Base-by-base conservation (phyloP, 2,329 filamentous ascomycete genomes). In the Curvularia lunata region DNA sequence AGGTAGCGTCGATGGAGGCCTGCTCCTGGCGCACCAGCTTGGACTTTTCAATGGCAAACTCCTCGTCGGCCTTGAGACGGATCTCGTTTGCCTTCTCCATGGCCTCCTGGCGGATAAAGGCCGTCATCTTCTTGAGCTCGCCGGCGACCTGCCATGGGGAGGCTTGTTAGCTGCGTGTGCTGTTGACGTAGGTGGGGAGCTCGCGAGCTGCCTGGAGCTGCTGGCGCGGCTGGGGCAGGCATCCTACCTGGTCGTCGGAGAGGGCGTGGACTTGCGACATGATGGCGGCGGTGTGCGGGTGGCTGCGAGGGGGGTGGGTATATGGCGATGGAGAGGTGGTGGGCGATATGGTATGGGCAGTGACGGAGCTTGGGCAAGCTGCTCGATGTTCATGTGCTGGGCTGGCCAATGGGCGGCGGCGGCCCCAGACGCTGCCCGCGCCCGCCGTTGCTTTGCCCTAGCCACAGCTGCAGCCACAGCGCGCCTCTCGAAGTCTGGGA, bases 71-170 rank as follows among this genome's bases (percentile, higher is more conserved):
- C 82, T 98, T 98, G 82, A 98, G 90, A 76, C 95, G 88, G 80
- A 99, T 98, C 81, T 99, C 95, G 77, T 91, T 91, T 72, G 92
- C 92, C 82, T 99, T 99, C 79, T 99, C 95, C 75, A 90, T 86
- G 58, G 95, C 95, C 83, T 99, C 95, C 83, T 98, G 95, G 80
- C 92, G 91, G 88, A 99, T 99, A 87, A 99, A 99, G 77, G 93
- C 94, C 59, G 95, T 98, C 95, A 99, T 99, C 87, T 99, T 99
- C 85, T 91, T 93, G 81, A 99, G 91, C 88, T 99, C 95, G 82
- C 91, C 89, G 82, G 91, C 89, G 85, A 99, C 95, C 92, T 98
- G 78, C 51, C 62, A 65, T 62, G 53, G 68, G 23, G 64, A 56
- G 40, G 48, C 45, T 46, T 34, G 62, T 74, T 72, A 74, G 70